A percentile compares a stretch with the other conserved stretches of the same genome.
These are phyloP conservation scores for Raffaelea deltoideospora DNA, from an alignment of 2,329 filamentous ascomycete genomes.

Conservation along the genomic window DNA sequence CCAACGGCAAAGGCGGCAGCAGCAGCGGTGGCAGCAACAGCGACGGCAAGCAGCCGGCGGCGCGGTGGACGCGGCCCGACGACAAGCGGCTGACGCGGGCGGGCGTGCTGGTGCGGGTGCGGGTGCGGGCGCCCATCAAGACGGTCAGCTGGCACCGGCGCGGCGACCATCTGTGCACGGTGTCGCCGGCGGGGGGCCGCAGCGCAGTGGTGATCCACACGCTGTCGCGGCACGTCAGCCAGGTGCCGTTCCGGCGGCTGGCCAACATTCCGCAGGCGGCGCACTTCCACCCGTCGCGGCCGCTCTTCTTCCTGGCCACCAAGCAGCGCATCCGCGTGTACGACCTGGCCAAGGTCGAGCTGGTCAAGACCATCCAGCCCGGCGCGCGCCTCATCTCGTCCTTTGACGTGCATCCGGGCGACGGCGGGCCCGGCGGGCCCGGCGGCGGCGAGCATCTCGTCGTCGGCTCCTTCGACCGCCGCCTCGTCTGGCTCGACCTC, in stretches of 20 bases:
- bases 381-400: conserved; percentile 87
- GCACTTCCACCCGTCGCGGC: conserved; percentile 86
- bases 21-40: conserved; percentile 26
- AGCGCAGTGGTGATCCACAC: conserved; percentile 89
- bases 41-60: conserved; percentile 56
- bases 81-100: conserved; percentile 56
- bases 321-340: conserved; percentile 88
- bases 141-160: conserved; percentile 85
- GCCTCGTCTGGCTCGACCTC: conserved; percentile 91
- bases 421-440: conserved; percentile 36
- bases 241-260: conserved; percentile 73
- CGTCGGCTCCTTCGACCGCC: conserved; percentile 85
- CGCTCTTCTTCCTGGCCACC: conserved; percentile 91
- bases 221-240: conserved; percentile 83
- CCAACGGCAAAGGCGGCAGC: conserved; percentile 36
- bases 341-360: conserved; percentile 78
- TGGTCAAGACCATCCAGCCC: conserved; percentile 85
- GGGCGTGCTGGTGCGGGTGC: conserved; percentile 66
- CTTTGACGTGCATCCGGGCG: conserved; percentile 73
- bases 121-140: conserved; percentile 68
- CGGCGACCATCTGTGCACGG: conserved; percentile 87
- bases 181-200: conserved; percentile 64
- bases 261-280: conserved; percentile 72
- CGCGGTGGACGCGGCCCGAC: conserved; percentile 72
- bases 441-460: conserved; percentile 78